These are phyloP conservation scores for Penicillium malachiteum DNA, from an alignment of 495 filamentous ascomycete genomes.

Conservation along the genomic window DNA sequence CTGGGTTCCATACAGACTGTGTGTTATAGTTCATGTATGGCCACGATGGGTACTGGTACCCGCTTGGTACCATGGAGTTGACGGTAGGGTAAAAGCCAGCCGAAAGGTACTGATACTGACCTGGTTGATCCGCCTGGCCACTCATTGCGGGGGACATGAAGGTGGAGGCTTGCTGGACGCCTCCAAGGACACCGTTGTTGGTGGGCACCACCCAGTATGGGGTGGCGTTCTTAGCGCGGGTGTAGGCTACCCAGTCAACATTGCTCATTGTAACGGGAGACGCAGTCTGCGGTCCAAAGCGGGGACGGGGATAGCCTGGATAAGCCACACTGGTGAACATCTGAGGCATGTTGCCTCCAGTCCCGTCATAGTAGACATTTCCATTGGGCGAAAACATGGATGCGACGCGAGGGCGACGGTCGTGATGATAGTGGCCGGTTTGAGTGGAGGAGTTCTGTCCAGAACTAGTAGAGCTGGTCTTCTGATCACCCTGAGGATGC, in stretches of 20 bases:
- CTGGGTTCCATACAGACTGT: slow-evolving; percentile 16
- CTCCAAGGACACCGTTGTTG: slow-evolving; percentile 25
- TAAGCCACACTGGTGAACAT: no score
- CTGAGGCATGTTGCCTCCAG: no score
- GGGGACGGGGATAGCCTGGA: no score
- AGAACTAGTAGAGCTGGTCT: slow-evolving; percentile 35
- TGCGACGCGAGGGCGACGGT: slow-evolving; percentile 30
- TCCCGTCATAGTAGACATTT: slow-evolving; percentile 9
- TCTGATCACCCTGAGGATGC: slow-evolving; percentile 34
- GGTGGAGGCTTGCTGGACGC: slow-evolving; percentile 26
- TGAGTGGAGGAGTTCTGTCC: slow-evolving; percentile 23
- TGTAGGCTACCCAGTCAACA: slow-evolving; percentile 7
- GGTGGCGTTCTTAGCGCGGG: no score
- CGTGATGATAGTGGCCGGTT: slow-evolving; percentile 21
- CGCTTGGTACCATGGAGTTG: slow-evolving; percentile 22
- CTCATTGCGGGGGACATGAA: slow-evolving; percentile 20
- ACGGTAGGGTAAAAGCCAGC: slow-evolving; percentile 25
- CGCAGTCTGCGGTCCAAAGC: no score
- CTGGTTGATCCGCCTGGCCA: slow-evolving; percentile 28
- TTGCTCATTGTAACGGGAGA: no score
- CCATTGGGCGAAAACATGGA: slow-evolving; percentile 19
- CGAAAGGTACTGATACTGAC: slow-evolving; percentile 31
- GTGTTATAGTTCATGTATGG: slow-evolving; percentile 32
- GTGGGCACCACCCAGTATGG: slow-evolving; percentile 32
- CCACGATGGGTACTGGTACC: slow-evolving; percentile 29